phyloP scores from a whole-genome alignment of 495 filamentous ascomycete genomes.

The Neurospora tetraspora region DNA sequence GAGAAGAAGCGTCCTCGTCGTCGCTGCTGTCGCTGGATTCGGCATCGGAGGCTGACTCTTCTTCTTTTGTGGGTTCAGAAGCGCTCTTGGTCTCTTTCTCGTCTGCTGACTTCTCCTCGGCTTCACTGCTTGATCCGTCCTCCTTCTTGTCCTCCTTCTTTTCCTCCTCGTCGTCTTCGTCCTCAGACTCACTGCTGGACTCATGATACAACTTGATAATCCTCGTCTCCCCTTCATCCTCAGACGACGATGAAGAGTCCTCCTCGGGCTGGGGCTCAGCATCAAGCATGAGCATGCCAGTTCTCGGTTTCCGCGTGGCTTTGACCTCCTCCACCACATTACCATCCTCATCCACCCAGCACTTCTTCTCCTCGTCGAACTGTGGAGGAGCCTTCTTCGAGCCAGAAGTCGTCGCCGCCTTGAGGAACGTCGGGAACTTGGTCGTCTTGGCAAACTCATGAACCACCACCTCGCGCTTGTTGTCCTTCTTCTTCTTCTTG shows the following conservation, averaged over 20 bases:
- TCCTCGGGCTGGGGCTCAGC: background rate
- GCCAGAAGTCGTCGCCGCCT: conserved; percentile 27
- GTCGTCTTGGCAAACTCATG: conserved; percentile 75
- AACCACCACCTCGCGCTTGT: conserved; percentile 46
- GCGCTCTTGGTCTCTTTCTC: conserved; percentile 19
- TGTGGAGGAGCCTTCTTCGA: conserved; percentile 20
- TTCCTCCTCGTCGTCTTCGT: background rate
- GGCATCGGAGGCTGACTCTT: conserved; percentile 6
- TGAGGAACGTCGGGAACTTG: conserved; percentile 71
- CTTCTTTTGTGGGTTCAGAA: conserved; percentile 14
- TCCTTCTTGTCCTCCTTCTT: background rate
- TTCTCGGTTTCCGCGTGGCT: conserved; percentile 10
- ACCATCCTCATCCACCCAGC: conserved; percentile 78
- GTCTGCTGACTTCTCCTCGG: conserved; percentile 4
- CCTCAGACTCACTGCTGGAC: conserved; percentile 2
- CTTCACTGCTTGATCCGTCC: conserved; percentile 4
- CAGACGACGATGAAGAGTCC: conserved; percentile 1
- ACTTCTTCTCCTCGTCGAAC: conserved; percentile 66
- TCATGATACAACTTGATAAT: background rate
- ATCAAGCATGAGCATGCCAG: background rate
- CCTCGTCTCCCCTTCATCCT: conserved; percentile 4
- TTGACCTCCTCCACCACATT: conserved; percentile 55
- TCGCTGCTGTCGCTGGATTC: background rate
- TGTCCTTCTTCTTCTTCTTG: conserved; percentile 46
- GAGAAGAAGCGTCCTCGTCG: background rate